Evolutionary conservation across 495 filamentous ascomycete genomes (phyloP).

Genomic region (Penicillium manginii): DNA sequence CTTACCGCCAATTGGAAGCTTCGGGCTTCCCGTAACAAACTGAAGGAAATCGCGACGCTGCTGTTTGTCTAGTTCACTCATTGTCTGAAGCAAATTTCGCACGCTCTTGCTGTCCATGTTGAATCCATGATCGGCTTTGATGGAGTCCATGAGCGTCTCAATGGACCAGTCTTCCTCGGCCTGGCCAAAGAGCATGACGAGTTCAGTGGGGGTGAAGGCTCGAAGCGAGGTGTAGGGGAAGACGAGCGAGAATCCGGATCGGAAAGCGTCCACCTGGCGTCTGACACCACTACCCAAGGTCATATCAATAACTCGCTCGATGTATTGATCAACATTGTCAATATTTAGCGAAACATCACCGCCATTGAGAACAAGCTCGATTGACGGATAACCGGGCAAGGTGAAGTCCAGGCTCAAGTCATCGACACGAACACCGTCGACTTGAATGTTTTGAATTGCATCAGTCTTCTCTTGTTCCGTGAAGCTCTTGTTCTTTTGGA

Average conservation of each 20-base stretch:
- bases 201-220: slow-evolving; percentile 93
- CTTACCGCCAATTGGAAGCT: slow-evolving; percentile 95
- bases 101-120: slow-evolving; percentile 99
- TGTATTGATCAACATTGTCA: slow-evolving; percentile 83
- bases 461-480: slow-evolving; percentile 69
- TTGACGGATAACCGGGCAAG: slow-evolving; percentile 85
- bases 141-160: slow-evolving; percentile 96
- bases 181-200: slow-evolving; percentile 95
- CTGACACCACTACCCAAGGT: slow-evolving; percentile 87
- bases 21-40: slow-evolving; percentile 97
- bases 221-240: slow-evolving; percentile 92
- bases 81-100: slow-evolving; percentile 87
- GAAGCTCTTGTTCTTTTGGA: slow-evolving; percentile 70
- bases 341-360: slow-evolving; percentile 77
- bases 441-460: slow-evolving; percentile 65
- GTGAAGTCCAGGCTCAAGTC: slow-evolving; percentile 94
- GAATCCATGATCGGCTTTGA: slow-evolving; percentile 99
- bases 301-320: slow-evolving; percentile 89
- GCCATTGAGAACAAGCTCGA: slow-evolving; percentile 81
- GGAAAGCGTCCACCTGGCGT: slow-evolving; percentile 89
- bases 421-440: slow-evolving; percentile 78
- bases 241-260: slow-evolving; percentile 88
- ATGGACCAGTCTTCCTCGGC: slow-evolving; percentile 97
- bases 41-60: slow-evolving; percentile 95
- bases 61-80: slow-evolving; percentile 80